Evolutionary conservation across 148 eudicot genomes (phyloP).

Genomic region (Rhododendron ferrugineum): DNA sequence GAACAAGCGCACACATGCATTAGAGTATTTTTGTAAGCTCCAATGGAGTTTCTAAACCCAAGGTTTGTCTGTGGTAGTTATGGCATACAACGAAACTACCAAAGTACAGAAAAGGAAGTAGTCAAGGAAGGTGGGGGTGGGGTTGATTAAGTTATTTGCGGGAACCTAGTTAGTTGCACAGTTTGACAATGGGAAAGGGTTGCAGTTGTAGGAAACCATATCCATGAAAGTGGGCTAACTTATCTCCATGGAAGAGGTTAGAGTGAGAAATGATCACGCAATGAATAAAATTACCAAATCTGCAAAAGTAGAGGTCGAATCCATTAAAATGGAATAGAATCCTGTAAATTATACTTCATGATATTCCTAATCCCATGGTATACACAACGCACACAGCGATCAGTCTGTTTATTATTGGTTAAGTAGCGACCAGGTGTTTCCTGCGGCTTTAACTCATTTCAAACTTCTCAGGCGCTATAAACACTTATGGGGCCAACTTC

Average conservation of each 20-base stretch:
- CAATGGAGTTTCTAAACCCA: conserved; percentile 46
- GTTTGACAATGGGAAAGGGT: background rate
- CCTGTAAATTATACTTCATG: background rate
- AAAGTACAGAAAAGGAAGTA: conserved; percentile 6
- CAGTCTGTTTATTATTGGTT: background rate
- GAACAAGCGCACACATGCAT: conserved; percentile 88
- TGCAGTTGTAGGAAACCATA: background rate
- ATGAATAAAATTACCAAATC: background rate
- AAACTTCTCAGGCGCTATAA: background rate
- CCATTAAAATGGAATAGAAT: background rate
- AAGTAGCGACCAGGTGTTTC: background rate
- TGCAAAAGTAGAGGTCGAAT: background rate
- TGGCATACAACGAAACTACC: background rate
- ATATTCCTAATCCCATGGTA: background rate
- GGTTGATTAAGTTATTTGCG: background rate
- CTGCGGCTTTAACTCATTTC: background rate
- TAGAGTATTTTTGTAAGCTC: conserved; percentile 74
- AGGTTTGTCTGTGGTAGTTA: conserved; percentile 75
- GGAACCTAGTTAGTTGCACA: background rate
- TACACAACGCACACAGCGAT: background rate
- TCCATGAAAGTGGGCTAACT: background rate
- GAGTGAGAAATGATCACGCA: background rate
- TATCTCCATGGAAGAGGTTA: background rate
- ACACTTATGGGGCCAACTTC: background rate
- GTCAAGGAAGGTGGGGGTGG: background rate